Conservation (phyloP, 192 early-diverging fungal species). For the Oehlia diaphana region DNA sequence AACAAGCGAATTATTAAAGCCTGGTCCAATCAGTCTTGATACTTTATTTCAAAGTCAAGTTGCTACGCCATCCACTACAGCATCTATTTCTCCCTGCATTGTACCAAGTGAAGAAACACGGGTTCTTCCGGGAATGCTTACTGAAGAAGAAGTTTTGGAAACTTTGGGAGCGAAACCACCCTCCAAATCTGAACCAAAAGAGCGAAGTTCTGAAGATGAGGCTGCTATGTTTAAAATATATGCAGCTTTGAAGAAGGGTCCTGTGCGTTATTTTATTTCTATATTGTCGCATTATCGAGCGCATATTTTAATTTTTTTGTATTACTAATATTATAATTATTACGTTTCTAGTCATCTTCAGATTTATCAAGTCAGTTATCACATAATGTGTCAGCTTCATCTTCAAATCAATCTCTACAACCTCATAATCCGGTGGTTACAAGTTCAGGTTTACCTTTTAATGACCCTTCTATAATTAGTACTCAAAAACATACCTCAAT, state of each 20-base stretch:
- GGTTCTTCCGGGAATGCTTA: slow-evolving; percentile 39
- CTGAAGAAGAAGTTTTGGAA: slow-evolving; percentile 56
- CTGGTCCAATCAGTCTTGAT: slow-evolving; percentile 46
- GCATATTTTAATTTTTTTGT: background rate
- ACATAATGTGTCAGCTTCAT: background rate
- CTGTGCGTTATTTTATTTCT: slow-evolving; percentile 27
- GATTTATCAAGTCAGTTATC: background rate
- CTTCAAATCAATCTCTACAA: slow-evolving; percentile 2
- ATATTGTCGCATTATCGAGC: background rate
- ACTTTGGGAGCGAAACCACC: slow-evolving; percentile 40
- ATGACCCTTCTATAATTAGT: slow-evolving; percentile 28
- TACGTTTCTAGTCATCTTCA: background rate
- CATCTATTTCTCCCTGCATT: slow-evolving; percentile 7
- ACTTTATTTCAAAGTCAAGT: slow-evolving; percentile 53
- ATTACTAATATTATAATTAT: background rate
- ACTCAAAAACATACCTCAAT: slow-evolving; percentile 11
- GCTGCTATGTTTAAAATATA: slow-evolving; percentile 56
- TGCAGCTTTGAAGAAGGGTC: slow-evolving; percentile 53
- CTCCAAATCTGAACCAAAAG: slow-evolving; percentile 3
- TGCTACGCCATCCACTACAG: slow-evolving; percentile 23
- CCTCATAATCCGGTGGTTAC: background rate
- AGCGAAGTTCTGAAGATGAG: slow-evolving; percentile 41
- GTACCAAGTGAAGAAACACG: slow-evolving; percentile 7
- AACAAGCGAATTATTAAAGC: slow-evolving; percentile 25
- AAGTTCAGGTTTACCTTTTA: slow-evolving; percentile 24